phyloP scores from a whole-genome alignment of 768 basidiomycete species.

The Amanita brunnescens region DNA sequence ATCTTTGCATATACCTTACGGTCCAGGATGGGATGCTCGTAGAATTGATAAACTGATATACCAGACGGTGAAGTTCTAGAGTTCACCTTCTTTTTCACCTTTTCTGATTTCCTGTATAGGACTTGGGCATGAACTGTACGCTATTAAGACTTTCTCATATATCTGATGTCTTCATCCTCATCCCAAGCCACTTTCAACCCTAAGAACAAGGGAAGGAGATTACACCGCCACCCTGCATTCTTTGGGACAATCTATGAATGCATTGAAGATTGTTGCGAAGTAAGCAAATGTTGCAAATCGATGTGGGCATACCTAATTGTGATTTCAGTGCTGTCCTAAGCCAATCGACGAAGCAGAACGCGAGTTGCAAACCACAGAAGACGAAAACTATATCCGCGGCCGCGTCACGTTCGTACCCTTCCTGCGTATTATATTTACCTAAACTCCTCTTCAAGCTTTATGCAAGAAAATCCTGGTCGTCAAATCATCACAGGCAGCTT shows the following conservation, averaged over 20 bases:
- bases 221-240: slow-evolving; percentile 6
- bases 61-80: slow-evolving; percentile 37
- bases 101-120: neutral
- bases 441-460: slow-evolving; percentile 30
- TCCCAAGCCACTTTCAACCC: slow-evolving; percentile 8
- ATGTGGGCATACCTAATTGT: neutral
- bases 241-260: slow-evolving; percentile 13
- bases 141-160: neutral
- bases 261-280: slow-evolving; percentile 56
- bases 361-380: slow-evolving; percentile 42
- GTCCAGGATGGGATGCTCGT: slow-evolving; percentile 48
- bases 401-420: slow-evolving; percentile 34
- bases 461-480: slow-evolving; percentile 51
- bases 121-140: slow-evolving; percentile 8
- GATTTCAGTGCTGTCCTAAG: slow-evolving; percentile 39
- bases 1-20: slow-evolving; percentile 51
- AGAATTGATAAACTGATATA: slow-evolving; percentile 50
- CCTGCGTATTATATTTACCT: neutral
- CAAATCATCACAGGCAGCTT: slow-evolving; percentile 56
- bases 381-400: slow-evolving; percentile 44
- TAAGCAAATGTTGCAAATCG: slow-evolving; percentile 11
- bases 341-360: slow-evolving; percentile 49
- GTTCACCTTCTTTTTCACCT: neutral
- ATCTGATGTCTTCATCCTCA: neutral
- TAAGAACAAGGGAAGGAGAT: slow-evolving; percentile 7